Conservation (phyloP, 495 filamentous ascomycete species). For the Hyaloscypha finlandica region DNA sequence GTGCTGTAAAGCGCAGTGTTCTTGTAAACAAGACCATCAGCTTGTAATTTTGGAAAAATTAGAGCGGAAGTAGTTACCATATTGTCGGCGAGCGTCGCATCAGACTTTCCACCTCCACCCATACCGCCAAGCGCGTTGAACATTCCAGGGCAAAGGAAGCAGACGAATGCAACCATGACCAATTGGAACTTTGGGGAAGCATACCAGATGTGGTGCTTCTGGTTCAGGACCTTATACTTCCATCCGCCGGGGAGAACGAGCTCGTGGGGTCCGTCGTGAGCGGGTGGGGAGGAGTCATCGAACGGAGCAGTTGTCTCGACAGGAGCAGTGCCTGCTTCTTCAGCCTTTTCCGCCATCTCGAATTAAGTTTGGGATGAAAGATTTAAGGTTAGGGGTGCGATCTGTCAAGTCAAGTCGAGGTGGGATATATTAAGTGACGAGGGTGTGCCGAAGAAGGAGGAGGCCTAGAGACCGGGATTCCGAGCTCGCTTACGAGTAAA, state of each 20-base stretch:
- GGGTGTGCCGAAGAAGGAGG: background rate
- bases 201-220: constrained; percentile 63
- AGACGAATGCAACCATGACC: constrained; percentile 77
- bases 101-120: constrained; percentile 72
- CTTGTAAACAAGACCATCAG: constrained; percentile 5
- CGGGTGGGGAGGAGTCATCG: background rate
- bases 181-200: constrained; percentile 76
- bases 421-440: background rate
- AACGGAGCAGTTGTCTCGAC: background rate
- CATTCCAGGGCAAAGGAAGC: constrained; percentile 81
- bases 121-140: constrained; percentile 79
- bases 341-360: constrained; percentile 2
- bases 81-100: constrained; percentile 63
- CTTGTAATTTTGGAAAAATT: constrained; percentile 32
- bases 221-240: constrained; percentile 71
- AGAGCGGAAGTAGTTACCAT: constrained; percentile 38
- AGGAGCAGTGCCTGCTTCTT: background rate
- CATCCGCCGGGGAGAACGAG: constrained; percentile 41
- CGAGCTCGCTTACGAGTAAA: background rate
- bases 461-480: too few relatives aligned
- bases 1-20: constrained; percentile 74
- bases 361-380: background rate
- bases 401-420: background rate
- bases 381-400: background rate
- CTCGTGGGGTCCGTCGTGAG: background rate